These are phyloP conservation scores for Torulaspora maleeae DNA, from an alignment of 805 yeast species.

Conservation along the genomic window DNA sequence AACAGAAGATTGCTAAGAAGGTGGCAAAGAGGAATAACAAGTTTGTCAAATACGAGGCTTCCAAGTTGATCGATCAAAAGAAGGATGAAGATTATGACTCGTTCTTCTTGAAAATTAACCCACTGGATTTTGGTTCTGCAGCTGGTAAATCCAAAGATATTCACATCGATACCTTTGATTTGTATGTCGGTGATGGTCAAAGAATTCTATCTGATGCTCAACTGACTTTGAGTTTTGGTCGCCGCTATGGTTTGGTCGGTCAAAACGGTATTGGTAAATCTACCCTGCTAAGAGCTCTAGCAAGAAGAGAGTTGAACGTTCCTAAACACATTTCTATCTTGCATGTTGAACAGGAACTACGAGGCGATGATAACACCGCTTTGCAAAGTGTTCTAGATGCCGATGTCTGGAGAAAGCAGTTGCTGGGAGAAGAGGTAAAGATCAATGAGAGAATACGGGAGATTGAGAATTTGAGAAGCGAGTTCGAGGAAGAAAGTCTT, in stretches of 20 bases:
- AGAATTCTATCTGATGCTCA: conserved; percentile 87
- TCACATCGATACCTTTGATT: conserved; percentile 85
- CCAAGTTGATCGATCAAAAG: conserved; percentile 67
- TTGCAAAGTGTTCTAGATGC: conserved; percentile 96
- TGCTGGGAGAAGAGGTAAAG: conserved; percentile 69
- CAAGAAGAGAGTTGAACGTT: conserved; percentile 88
- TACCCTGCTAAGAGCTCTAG: conserved; percentile 81
- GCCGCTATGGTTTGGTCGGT: conserved; percentile 95
- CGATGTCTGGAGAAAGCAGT: conserved; percentile 96
- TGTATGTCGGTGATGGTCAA: conserved; percentile 93
- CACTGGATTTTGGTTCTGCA: conserved; percentile 80
- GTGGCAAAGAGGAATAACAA: conserved; percentile 82
- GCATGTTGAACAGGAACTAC: conserved; percentile 95
- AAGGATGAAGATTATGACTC: conserved; percentile 81
- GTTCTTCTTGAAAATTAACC: conserved; percentile 91
- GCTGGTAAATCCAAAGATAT: conserved; percentile 98
- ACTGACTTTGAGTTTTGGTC: conserved; percentile 83
- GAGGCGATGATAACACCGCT: conserved; percentile 89
- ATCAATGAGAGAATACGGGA: conserved; percentile 70
- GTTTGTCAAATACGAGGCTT: conserved; percentile 89
- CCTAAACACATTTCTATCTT: conserved; percentile 94
- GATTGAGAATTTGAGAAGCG: conserved; percentile 61
- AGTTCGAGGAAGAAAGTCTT: conserved; percentile 70
- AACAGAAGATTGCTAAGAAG: conserved; percentile 93
- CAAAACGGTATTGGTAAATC: conserved; percentile 99